Conservation (phyloP, 192 early-diverging fungal species). For the Umbelopsis sp. region DNA sequence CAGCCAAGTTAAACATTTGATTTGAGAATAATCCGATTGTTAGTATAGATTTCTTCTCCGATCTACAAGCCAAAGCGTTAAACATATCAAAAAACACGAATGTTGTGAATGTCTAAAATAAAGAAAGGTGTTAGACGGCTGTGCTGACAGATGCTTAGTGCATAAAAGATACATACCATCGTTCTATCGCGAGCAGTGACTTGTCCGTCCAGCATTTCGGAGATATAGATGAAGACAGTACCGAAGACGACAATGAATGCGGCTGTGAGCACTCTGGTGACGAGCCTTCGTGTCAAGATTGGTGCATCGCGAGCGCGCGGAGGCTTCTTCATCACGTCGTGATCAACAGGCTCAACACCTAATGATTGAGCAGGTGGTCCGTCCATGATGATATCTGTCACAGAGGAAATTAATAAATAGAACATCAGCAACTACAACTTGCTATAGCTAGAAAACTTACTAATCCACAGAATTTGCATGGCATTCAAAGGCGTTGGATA, state of each 20-base stretch:
- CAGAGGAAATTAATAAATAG: neutral
- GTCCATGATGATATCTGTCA: constrained; percentile 94
- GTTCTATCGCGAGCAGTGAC: constrained; percentile 80
- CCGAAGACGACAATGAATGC: constrained; percentile 82
- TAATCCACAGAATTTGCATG: constrained; percentile 99
- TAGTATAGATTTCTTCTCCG: constrained; percentile 79
- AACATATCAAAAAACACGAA: constrained; percentile 98
- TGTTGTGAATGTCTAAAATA: constrained; percentile 86
- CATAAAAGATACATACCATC: constrained; percentile 67
- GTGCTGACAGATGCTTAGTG: neutral
- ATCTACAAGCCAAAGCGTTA: constrained; percentile 92
- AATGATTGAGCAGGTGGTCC: constrained; percentile 97
- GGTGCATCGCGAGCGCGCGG: constrained; percentile 79
- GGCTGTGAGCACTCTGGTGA: constrained; percentile 76
- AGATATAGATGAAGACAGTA: constrained; percentile 81
- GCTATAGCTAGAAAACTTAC: constrained; percentile 55
- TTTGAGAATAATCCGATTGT: constrained; percentile 85
- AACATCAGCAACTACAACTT: neutral
- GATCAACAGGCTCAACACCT: constrained; percentile 94
- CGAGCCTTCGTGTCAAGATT: constrained; percentile 75
- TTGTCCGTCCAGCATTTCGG: constrained; percentile 75
- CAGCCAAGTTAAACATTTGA: constrained; percentile 86
- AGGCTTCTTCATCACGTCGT: constrained; percentile 86
- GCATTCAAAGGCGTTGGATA: constrained; percentile 92
- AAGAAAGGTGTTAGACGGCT: neutral